Evolutionary conservation across 2,329 filamentous ascomycete genomes (phyloP).

Genomic region (Botrytis deweyae): DNA sequence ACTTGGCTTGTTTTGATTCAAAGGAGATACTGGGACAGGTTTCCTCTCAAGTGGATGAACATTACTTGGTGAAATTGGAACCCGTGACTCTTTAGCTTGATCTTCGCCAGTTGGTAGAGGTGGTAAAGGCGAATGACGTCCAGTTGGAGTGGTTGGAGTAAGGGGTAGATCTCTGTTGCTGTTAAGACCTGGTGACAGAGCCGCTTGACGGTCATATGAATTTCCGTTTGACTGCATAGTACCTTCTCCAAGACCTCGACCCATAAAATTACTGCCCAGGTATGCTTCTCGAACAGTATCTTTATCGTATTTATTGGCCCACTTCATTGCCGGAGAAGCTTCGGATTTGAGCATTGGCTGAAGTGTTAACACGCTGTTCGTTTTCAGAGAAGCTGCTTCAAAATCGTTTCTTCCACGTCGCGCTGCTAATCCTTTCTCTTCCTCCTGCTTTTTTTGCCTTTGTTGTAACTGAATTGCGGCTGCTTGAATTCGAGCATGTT

Average conservation of each 20-base stretch:
- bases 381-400: constrained; percentile 66
- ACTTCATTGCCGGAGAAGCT: constrained; percentile 92
- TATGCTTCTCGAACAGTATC: constrained; percentile 84
- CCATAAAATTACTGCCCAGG: constrained; percentile 69
- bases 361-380: constrained; percentile 84
- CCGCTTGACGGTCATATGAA: constrained; percentile 30
- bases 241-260: constrained; percentile 59
- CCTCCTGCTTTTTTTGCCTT: constrained; percentile 69
- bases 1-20: constrained; percentile 27
- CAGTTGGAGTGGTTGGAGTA: constrained; percentile 41
- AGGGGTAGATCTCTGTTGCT: constrained; percentile 39
- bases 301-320: constrained; percentile 94
- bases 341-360: constrained; percentile 83
- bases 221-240: constrained; percentile 46
- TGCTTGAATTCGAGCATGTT: constrained; percentile 89
- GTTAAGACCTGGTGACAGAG: constrained; percentile 22
- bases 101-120: constrained; percentile 26
- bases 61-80: constrained; percentile 29
- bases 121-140: constrained; percentile 25
- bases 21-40: constrained; percentile 24
- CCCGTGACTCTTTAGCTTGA: constrained; percentile 41
- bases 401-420: constrained; percentile 57
- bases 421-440: constrained; percentile 45
- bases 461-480: constrained; percentile 82
- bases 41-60: constrained; percentile 27